Evolutionary conservation across 2,329 filamentous ascomycete species (phyloP).

Genomic region (Verticillium klebahnii): DNA sequence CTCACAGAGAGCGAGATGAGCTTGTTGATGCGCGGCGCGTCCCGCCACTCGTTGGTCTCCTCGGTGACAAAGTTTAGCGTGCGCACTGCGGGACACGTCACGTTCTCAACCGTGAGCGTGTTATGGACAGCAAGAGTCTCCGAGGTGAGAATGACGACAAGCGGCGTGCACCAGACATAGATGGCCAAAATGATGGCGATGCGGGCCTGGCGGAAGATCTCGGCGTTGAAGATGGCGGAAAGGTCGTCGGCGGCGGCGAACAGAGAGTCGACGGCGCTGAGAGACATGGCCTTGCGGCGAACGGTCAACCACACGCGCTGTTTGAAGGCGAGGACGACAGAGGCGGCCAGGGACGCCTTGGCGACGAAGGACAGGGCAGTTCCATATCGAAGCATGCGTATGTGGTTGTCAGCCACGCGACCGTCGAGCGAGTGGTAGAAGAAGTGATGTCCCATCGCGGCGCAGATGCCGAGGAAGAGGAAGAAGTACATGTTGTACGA

Average conservation of each 20-base stretch:
- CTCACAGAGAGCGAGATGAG: slow-evolving; percentile 22
- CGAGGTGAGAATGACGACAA: slow-evolving; percentile 33
- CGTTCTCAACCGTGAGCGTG: slow-evolving; percentile 16
- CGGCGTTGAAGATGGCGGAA: slow-evolving; percentile 21
- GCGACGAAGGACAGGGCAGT: slow-evolving; percentile 28
- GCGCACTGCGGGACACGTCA: slow-evolving; percentile 22
- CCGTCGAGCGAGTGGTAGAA: slow-evolving; percentile 27
- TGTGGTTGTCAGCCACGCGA: slow-evolving; percentile 23
- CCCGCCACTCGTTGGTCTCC: slow-evolving; percentile 25
- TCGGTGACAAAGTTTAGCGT: slow-evolving; percentile 29
- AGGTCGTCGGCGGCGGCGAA: slow-evolving; percentile 27
- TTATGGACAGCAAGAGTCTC: slow-evolving; percentile 28
- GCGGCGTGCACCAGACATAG: slow-evolving; percentile 30
- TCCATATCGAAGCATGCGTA: slow-evolving; percentile 29
- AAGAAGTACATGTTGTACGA: slow-evolving; percentile 29
- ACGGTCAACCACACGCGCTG: slow-evolving; percentile 18
- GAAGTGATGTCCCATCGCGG: slow-evolving; percentile 27
- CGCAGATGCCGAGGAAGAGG: slow-evolving; percentile 24
- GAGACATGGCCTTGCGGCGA: slow-evolving; percentile 13
- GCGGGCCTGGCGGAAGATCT: slow-evolving; percentile 24
- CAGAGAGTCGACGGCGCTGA: slow-evolving; percentile 20
- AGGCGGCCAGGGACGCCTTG: slow-evolving; percentile 28
- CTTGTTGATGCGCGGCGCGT: slow-evolving; percentile 20
- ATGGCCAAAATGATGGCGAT: slow-evolving; percentile 27
- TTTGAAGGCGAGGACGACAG: slow-evolving; percentile 21